Evolutionary conservation across 1,139 yeast species (phyloP).

Genomic region (Candida tetrigidarum): DNA sequence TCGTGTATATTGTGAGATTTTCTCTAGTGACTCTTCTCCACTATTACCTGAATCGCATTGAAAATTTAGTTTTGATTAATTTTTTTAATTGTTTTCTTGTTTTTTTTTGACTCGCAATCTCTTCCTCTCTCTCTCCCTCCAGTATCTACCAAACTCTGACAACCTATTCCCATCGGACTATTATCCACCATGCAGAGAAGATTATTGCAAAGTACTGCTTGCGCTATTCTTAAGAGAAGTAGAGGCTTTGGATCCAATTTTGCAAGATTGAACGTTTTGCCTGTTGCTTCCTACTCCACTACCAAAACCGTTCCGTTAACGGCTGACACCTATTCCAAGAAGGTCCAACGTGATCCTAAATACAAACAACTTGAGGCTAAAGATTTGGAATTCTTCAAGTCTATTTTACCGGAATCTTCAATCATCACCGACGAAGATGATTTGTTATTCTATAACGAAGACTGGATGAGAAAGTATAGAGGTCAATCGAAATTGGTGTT

Average conservation of each 20-base stretch:
- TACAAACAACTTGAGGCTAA: slow-evolving; percentile 52
- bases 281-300: slow-evolving; percentile 18
- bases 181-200: slow-evolving; percentile 9
- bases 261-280: neutral
- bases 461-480: slow-evolving; percentile 94
- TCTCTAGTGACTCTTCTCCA: neutral
- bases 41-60: neutral
- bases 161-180: too few relatives aligned
- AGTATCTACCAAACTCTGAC: too few relatives aligned
- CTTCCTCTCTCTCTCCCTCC: neutral
- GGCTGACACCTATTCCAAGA: slow-evolving; percentile 62
- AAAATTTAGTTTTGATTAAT: slow-evolving; percentile 1
- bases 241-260: neutral
- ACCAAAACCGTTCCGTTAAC: slow-evolving; percentile 59
- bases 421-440: slow-evolving; percentile 61
- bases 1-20: neutral
- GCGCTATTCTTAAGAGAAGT: slow-evolving; percentile 5
- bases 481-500: slow-evolving; percentile 85
- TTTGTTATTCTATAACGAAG: slow-evolving; percentile 78
- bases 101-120: neutral
- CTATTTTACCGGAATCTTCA: slow-evolving; percentile 55
- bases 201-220: slow-evolving; percentile 6
- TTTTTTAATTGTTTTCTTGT: neutral
- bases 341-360: slow-evolving; percentile 48
- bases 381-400: slow-evolving; percentile 66